phyloP scores from a whole-genome alignment of 768 basidiomycete genomes.

The Podaxis sp. region DNA sequence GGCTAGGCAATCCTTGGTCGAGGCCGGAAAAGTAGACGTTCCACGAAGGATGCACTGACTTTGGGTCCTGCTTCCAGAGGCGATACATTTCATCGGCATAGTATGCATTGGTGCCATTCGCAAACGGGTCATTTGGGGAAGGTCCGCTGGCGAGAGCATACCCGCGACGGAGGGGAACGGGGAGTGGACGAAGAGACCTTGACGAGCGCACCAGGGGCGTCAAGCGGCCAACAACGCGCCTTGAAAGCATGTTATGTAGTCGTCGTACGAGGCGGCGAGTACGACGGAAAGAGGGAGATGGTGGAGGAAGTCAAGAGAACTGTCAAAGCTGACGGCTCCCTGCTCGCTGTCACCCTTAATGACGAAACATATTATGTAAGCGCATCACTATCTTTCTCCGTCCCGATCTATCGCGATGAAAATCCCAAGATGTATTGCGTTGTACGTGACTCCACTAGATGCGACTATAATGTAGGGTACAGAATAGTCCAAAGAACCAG shows the following conservation, averaged over 20 bases:
- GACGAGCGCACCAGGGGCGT: conserved; percentile 1
- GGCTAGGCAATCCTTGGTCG: conserved; percentile 77
- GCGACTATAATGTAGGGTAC: background rate
- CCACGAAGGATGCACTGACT: conserved; percentile 93
- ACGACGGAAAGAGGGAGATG: background rate
- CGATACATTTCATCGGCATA: conserved; percentile 98
- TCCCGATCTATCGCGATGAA: background rate
- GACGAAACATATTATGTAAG: conserved; percentile 3
- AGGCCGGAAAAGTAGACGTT: conserved; percentile 90
- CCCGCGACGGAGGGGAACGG: background rate
- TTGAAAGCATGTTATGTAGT: conserved; percentile 5
- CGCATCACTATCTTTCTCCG: background rate
- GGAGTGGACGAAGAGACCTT: background rate
- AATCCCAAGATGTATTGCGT: background rate
- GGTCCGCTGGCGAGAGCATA: conserved; percentile 29
- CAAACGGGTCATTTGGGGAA: conserved; percentile 81
- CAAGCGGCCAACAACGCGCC: conserved; percentile 9
- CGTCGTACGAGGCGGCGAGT: background rate
- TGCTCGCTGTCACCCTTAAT: background rate
- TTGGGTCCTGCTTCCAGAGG: conserved; percentile 85
- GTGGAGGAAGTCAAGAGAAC: background rate
- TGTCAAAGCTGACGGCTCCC: background rate
- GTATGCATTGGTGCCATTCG: conserved; percentile 92
- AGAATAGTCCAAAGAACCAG: background rate
- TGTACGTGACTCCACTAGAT: background rate